A percentile compares a stretch with the other conserved stretches of the same genome.
These are phyloP conservation scores for Sclerotinia nivalis DNA, from an alignment of 2,329 filamentous ascomycete genomes.

Conservation along the genomic window DNA sequence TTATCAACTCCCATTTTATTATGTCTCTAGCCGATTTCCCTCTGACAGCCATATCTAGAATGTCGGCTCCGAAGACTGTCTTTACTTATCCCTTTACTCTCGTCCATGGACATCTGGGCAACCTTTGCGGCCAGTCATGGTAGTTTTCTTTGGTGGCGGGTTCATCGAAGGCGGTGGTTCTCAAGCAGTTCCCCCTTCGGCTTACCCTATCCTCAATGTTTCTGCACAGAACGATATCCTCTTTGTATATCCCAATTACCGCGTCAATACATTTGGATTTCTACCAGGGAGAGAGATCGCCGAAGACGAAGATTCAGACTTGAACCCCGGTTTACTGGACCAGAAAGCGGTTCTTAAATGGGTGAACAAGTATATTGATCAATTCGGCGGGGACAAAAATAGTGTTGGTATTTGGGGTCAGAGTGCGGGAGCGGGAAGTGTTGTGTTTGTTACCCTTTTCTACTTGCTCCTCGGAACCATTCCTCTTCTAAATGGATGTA, in stretches of 20 bases:
- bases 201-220: conserved; percentile 59
- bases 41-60: conserved; percentile 37
- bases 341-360: conserved; percentile 59
- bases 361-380: conserved; percentile 58
- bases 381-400: conserved; percentile 58
- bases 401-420: conserved; percentile 64
- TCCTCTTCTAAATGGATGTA: not conserved
- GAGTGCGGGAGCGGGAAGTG: conserved; percentile 55
- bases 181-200: conserved; percentile 56
- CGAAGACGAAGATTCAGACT: conserved; percentile 52
- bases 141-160: conserved; percentile 62
- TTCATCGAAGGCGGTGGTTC: conserved; percentile 59
- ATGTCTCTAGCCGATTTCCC: too few species aligned
- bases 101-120: conserved; percentile 52
- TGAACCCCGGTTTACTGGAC: conserved; percentile 64
- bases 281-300: conserved; percentile 56
- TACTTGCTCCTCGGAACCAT: not conserved
- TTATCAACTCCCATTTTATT: too few species aligned
- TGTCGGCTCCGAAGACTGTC: conserved; percentile 60
- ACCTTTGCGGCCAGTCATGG: conserved; percentile 57
- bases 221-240: conserved; percentile 52
- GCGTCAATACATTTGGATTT: conserved; percentile 70
- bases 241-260: conserved; percentile 61
- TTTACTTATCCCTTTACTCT: conserved; percentile 61
- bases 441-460: conserved; percentile 40